A percentile compares a stretch with the other conserved stretches of the same genome.
These are phyloP conservation scores for Colletotrichum euphorbiae DNA, from an alignment of 2,329 filamentous ascomycete genomes.

Conservation along the genomic window DNA sequence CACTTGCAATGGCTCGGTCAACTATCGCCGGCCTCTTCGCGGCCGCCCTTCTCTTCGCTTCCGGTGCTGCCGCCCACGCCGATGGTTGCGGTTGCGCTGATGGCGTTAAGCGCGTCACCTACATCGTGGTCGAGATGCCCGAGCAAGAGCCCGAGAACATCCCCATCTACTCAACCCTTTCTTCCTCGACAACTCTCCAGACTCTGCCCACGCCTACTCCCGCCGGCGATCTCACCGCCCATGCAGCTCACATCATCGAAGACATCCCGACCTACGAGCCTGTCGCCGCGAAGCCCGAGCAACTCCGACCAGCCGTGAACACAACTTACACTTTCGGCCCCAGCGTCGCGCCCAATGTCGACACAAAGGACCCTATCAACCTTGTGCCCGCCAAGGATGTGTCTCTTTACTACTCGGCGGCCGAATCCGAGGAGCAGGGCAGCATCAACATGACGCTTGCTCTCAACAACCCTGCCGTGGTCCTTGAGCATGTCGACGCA, in stretches of 20 bases:
- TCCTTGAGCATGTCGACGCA: slow-evolving; percentile 42
- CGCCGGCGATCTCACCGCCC: slow-evolving; percentile 4
- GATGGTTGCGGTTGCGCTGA: slow-evolving; percentile 37
- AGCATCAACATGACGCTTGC: slow-evolving; percentile 43
- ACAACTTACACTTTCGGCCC: slow-evolving; percentile 40
- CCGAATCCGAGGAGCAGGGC: slow-evolving; percentile 34
- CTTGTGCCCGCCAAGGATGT: slow-evolving; percentile 41
- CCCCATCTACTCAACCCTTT: background rate
- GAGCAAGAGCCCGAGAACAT: slow-evolving; percentile 32
- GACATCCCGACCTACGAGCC: slow-evolving; percentile 25
- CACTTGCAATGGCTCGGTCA: slow-evolving; percentile 29
- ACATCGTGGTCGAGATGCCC: slow-evolving; percentile 41
- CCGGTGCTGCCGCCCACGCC: slow-evolving; percentile 27
- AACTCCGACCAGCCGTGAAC: slow-evolving; percentile 47
- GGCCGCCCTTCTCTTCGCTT: slow-evolving; percentile 28
- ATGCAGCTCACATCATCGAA: slow-evolving; percentile 25
- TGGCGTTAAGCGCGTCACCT: slow-evolving; percentile 37
- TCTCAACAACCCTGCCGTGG: slow-evolving; percentile 42
- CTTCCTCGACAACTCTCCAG: background rate
- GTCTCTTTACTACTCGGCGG: slow-evolving; percentile 39
- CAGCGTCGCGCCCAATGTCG: slow-evolving; percentile 22
- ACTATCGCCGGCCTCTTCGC: slow-evolving; percentile 22
- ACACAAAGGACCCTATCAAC: slow-evolving; percentile 39
- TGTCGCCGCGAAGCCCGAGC: slow-evolving; percentile 25
- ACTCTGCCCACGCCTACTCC: slow-evolving; percentile 14